A percentile compares a stretch with the other conserved stretches of the same genome.
Conservation (phyloP, 169 alveolate genomes). For the Plasmodium cynomolgi region DNA sequence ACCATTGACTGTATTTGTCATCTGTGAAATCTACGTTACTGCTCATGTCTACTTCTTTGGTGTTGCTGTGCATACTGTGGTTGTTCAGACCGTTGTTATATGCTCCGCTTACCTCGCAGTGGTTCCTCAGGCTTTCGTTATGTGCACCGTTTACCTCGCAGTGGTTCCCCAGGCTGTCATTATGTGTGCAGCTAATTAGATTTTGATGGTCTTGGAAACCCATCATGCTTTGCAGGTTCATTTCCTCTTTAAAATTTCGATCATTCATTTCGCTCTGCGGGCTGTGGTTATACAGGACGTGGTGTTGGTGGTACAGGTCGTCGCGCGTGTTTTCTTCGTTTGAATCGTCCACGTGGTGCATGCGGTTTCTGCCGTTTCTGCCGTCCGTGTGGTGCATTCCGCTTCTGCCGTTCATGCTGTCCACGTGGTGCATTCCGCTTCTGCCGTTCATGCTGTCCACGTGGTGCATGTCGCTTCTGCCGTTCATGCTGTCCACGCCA, state of each 20-base stretch:
- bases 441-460: neutral
- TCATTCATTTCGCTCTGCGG: neutral
- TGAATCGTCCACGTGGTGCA: neutral
- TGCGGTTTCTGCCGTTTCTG: neutral
- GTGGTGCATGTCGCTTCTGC: neutral
- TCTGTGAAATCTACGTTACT: neutral
- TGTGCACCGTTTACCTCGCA: neutral
- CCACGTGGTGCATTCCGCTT: too few species aligned
- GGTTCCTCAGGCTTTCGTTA: neutral
- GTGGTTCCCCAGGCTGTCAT: neutral
- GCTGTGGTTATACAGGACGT: neutral
- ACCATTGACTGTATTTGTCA: slow-evolving; percentile 77
- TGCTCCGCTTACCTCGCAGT: neutral
- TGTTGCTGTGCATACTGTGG: neutral
- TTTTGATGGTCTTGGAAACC: neutral
- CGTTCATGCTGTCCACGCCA: neutral
- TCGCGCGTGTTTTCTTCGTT: neutral
- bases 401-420: neutral
- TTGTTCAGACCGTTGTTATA: neutral
- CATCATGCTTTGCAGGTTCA: neutral
- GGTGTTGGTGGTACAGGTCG: neutral
- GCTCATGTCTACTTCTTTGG: neutral
- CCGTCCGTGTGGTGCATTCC: neutral
- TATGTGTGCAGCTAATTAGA: neutral
- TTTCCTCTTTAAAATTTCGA: neutral